Evolutionary conservation across 2,329 filamentous ascomycete species (phyloP).

Genomic region (Colletotrichum orbiculare): DNA sequence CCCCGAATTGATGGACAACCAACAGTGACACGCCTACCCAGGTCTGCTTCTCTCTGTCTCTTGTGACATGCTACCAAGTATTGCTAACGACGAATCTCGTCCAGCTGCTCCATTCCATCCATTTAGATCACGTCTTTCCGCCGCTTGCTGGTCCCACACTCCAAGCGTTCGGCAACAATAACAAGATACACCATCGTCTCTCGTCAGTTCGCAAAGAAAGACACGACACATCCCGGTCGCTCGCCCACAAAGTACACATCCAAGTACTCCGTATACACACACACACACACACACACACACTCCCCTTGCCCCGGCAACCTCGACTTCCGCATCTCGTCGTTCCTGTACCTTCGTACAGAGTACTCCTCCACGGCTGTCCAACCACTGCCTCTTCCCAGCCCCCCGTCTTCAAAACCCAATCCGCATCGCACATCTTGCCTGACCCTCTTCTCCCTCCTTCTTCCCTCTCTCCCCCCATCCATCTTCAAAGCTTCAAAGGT

Average conservation of each 20-base stretch:
- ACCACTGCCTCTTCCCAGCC: slow-evolving; percentile 32
- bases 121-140: slow-evolving; percentile 45
- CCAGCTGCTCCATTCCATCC: slow-evolving; percentile 52
- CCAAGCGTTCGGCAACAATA: not conserved
- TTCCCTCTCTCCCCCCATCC: slow-evolving; percentile 34
- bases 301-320: slow-evolving; percentile 38
- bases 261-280: not conserved
- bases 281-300: slow-evolving; percentile 23
- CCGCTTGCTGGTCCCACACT: not conserved
- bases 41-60: no score
- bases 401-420: slow-evolving; percentile 41
- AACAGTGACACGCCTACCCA: no score
- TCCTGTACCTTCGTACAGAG: not conserved
- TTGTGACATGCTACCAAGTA: no score
- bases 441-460: slow-evolving; percentile 37
- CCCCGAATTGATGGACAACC: no score
- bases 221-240: slow-evolving; percentile 14
- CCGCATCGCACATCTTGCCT: slow-evolving; percentile 37
- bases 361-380: slow-evolving; percentile 26
- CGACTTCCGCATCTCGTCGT: slow-evolving; percentile 26
- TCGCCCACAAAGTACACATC: slow-evolving; percentile 38
- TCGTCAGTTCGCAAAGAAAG: not conserved
- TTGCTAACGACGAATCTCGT: slow-evolving; percentile 3
- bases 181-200: slow-evolving; percentile 1
- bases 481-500: slow-evolving; percentile 34